A percentile compares a stretch with the other conserved stretches of the same genome.
Evolutionary conservation across 768 basidiomycete genomes (phyloP).

Genomic region (Gautieria morchelliformis): DNA sequence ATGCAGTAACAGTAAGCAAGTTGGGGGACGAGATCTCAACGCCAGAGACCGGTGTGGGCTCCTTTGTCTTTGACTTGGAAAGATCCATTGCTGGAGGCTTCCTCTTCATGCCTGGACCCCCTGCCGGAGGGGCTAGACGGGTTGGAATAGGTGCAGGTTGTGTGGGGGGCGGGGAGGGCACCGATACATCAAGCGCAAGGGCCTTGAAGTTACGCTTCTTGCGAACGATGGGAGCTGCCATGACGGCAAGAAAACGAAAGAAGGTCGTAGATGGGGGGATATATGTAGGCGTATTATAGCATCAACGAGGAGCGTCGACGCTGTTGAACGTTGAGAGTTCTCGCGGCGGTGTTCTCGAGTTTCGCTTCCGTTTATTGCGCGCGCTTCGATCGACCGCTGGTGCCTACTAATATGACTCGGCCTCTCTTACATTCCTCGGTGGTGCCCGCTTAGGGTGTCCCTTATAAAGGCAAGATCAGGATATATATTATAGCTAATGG

Average conservation of each 20-base stretch:
- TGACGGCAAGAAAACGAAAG: background rate
- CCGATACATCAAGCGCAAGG: constrained; percentile 58
- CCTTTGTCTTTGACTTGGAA: constrained; percentile 28
- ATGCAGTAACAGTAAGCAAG: constrained; percentile 37
- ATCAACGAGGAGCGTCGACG: background rate
- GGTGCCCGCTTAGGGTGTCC: too few relatives aligned
- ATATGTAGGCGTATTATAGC: background rate
- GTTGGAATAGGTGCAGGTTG: constrained; percentile 29
- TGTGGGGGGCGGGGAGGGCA: constrained; percentile 23
- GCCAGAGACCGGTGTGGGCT: constrained; percentile 18
- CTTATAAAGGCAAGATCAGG: too few relatives aligned
- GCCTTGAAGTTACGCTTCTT: constrained; percentile 92
- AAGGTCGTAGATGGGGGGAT: background rate
- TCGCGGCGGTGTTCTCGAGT: background rate
- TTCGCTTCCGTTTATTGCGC: background rate
- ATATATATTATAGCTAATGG: too few relatives aligned
- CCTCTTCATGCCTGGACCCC: constrained; percentile 29
- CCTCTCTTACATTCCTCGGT: too few relatives aligned
- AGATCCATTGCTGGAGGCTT: constrained; percentile 29
- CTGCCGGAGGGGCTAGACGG: constrained; percentile 23
- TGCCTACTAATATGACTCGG: too few relatives aligned
- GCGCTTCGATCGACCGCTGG: background rate
- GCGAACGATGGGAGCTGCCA: constrained; percentile 50
- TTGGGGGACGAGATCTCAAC: constrained; percentile 30
- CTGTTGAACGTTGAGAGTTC: background rate